phyloP scores from a whole-genome alignment of 345 rosid genomes.

The Brassica carinata region DNA sequence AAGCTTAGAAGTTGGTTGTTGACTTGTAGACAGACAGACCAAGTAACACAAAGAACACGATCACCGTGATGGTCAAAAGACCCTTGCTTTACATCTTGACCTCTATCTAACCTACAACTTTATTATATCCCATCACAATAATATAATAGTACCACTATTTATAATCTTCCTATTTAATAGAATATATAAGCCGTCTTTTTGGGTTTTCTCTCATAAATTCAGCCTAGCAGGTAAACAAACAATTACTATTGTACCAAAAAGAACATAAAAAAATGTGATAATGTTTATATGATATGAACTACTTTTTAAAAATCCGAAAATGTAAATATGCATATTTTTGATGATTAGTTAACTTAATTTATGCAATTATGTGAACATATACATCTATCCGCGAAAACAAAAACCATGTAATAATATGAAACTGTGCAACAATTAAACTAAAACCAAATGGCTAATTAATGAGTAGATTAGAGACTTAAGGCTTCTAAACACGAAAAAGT shows the following conservation, averaged over 20 bases:
- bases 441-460: conserved; percentile 16
- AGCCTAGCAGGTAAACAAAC: not conserved
- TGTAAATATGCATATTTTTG: not conserved
- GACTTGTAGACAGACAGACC: conserved; percentile 37
- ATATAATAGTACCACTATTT: not conserved
- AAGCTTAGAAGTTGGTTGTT: conserved; percentile 15
- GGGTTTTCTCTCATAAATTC: not conserved
- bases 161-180: not conserved
- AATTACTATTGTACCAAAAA: not conserved
- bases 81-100: conserved; percentile 29
- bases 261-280: not conserved
- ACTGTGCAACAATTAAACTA: not conserved
- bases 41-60: conserved; percentile 15
- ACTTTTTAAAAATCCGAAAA: not conserved
- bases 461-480: conserved; percentile 15
- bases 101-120: conserved; percentile 6
- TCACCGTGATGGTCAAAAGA: conserved; percentile 23
- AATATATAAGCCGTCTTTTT: not conserved
- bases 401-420: not conserved
- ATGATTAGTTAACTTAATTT: not conserved
- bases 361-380: not conserved
- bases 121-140: conserved; percentile 12
- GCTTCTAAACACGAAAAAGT: conserved; percentile 8
- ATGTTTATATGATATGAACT: not conserved
- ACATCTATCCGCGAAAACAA: too few relatives aligned